Base-by-base conservation (phyloP, 2,329 filamentous ascomycete genomes). In the Neopestalotiopsis clavispora region DNA sequence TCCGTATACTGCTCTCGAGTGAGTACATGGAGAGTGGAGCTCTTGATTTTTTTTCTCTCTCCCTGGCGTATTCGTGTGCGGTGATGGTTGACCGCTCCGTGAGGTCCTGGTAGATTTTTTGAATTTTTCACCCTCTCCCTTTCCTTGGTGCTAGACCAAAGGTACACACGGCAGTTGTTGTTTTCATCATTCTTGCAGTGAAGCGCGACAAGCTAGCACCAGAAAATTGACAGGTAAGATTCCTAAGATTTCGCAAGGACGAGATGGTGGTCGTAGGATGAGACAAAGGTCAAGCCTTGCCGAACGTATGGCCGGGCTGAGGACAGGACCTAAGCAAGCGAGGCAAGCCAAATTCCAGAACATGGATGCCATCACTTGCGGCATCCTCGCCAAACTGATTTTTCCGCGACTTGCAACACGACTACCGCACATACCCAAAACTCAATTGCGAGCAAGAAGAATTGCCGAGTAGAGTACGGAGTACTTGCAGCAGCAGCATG, bases 161-260 rank as follows among this genome's bases (percentile, higher is more conserved):
- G 32, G 23, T 34, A 60, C 32, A 23, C 57, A 60, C 17, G 45
- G 45, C 45, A 17, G 45, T 28, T 28, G 23, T 28, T 28, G 45
- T n/a, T 4, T 17, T 20, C 45, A 52, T 52, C 45, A 52, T 52
- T 14, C 12, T 38, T 23, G 60, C 60, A 34, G 32, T 28, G 57
- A 23, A 59, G 20, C 57, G 23, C 32, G 20, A 23, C 28, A 40
- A 63, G 14, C 60, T 13, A 17, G 38, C 14, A 13, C 30, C 45
- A n/a, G 32, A 38, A 28, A 40, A 34, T 57, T 57, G 64, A 58
- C 64, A 58, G 38, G 64, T 66, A 66, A 57, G 64, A 63, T 42
- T 34, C 30, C 6, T 13, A 7, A 56, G 49, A 34, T 30, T 59
- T 59, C 57, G 42, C 45, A 66, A 17, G 23, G 52, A 34, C 64